Evolutionary conservation across 208 protist genomes (phyloP).

Genomic region (Leishmania turanica): DNA sequence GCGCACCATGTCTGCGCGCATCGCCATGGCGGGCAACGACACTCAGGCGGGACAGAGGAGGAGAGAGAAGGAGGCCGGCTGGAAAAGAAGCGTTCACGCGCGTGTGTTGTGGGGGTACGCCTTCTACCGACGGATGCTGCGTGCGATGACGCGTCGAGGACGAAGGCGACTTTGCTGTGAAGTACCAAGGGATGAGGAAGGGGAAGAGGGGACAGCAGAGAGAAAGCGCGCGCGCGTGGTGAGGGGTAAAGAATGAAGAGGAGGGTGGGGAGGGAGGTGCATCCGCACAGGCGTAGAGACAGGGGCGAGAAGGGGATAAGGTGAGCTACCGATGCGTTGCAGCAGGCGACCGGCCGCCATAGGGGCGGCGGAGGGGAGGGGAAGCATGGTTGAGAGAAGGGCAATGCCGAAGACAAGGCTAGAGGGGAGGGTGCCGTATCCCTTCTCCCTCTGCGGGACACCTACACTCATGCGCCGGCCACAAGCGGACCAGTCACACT

Average conservation of each 20-base stretch:
- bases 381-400: background rate
- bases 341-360: background rate
- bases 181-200: background rate
- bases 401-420: background rate
- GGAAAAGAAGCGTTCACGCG: background rate
- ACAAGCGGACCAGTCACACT: background rate
- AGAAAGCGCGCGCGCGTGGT: background rate
- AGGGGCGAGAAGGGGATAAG: background rate
- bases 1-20: background rate
- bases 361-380: background rate
- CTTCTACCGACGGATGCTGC: background rate
- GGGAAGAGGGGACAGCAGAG: background rate
- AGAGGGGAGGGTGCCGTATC: conserved; percentile 1
- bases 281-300: background rate
- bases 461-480: background rate
- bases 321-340: background rate
- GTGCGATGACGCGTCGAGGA: background rate
- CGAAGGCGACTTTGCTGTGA: background rate
- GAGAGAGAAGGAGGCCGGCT: background rate
- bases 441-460: background rate
- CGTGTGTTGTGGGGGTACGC: background rate
- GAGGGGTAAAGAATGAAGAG: background rate
- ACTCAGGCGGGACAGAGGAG: background rate
- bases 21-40: conserved; percentile 3
- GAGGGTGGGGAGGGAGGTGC: background rate